Percentiles rank a stretch among this genome's conserved stretches.
Evolutionary conservation across 148 eudicot species (phyloP).

Genomic region (Agrostemma githago): DNA sequence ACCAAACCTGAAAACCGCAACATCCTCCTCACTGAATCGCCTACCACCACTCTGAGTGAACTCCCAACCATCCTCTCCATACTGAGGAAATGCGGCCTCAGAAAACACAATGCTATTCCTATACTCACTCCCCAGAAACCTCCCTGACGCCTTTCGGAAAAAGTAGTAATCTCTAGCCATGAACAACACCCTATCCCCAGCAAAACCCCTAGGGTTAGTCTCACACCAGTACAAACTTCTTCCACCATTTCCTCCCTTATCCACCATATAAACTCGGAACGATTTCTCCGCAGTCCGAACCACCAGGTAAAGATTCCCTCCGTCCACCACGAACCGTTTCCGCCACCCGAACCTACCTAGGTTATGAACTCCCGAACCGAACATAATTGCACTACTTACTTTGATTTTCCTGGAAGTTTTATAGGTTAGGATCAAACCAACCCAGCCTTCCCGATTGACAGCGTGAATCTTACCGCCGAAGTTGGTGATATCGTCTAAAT

Average conservation of each 20-base stretch:
- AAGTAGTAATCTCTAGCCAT: not conserved
- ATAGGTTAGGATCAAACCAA: not conserved
- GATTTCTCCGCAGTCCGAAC: not conserved
- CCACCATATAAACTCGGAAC: not conserved
- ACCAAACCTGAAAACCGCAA: not conserved
- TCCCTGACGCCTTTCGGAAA: not conserved
- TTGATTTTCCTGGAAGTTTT: not conserved
- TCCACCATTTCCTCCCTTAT: not conserved
- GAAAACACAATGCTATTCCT: constrained; percentile 4
- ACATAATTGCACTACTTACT: not conserved
- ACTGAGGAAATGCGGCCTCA: constrained; percentile 4
- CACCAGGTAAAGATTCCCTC: not conserved
- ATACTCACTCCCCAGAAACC: not conserved
- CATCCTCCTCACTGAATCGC: not conserved
- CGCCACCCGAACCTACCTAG: not conserved
- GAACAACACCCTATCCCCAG: not conserved
- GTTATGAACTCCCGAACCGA: too few relatives aligned
- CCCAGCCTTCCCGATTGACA: not conserved
- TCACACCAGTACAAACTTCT: not conserved
- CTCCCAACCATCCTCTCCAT: constrained; percentile 2
- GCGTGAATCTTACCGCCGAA: not conserved
- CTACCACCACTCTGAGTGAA: not conserved
- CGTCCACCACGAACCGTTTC: not conserved
- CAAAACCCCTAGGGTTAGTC: not conserved
- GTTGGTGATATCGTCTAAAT: not conserved